phyloP scores from a whole-genome alignment of 768 basidiomycete species.

The Mycena rosella region DNA sequence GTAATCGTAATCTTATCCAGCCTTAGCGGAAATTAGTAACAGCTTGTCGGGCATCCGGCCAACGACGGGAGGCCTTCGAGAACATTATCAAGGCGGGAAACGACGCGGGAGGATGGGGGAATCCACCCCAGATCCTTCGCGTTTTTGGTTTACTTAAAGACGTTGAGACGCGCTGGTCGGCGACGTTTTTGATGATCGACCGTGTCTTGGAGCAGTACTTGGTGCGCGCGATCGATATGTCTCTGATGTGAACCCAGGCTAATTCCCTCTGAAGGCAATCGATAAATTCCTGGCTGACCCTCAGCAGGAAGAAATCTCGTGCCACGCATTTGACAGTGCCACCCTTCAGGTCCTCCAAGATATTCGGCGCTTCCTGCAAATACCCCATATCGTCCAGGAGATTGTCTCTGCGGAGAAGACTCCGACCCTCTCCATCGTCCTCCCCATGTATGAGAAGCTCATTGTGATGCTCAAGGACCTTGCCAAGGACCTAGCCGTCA shows the following conservation, averaged over 20 bases:
- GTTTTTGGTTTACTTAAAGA: slow-evolving; percentile 41
- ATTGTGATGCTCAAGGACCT: no score
- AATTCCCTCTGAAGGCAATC: slow-evolving; percentile 13
- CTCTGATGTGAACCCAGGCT: slow-evolving; percentile 4
- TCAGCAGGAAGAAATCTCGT: slow-evolving; percentile 24
- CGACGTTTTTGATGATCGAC: slow-evolving; percentile 45
- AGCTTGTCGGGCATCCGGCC: slow-evolving; percentile 33
- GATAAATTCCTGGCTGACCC: slow-evolving; percentile 25
- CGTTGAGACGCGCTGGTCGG: slow-evolving; percentile 44
- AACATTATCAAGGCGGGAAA: slow-evolving; percentile 28
- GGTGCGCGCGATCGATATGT: slow-evolving; percentile 35
- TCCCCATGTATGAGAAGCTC: no score
- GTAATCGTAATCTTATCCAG: no score
- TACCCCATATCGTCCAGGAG: slow-evolving; percentile 43
- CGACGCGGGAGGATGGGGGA: not conserved
- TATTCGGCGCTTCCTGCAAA: slow-evolving; percentile 38
- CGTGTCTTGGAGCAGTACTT: slow-evolving; percentile 25
- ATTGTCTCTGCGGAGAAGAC: slow-evolving; percentile 45
- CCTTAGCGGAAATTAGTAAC: slow-evolving; percentile 18
- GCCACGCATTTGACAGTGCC: slow-evolving; percentile 3
- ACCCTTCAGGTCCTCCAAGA: slow-evolving; percentile 41
- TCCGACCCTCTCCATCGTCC: slow-evolving; percentile 45
- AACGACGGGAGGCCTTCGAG: slow-evolving; percentile 24
- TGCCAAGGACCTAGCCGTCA: no score
- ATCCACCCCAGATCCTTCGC: slow-evolving; percentile 12